These are phyloP conservation scores for Violaceomyces palustris DNA, from an alignment of 1,284 basidiomycete species.

Conservation along the genomic window DNA sequence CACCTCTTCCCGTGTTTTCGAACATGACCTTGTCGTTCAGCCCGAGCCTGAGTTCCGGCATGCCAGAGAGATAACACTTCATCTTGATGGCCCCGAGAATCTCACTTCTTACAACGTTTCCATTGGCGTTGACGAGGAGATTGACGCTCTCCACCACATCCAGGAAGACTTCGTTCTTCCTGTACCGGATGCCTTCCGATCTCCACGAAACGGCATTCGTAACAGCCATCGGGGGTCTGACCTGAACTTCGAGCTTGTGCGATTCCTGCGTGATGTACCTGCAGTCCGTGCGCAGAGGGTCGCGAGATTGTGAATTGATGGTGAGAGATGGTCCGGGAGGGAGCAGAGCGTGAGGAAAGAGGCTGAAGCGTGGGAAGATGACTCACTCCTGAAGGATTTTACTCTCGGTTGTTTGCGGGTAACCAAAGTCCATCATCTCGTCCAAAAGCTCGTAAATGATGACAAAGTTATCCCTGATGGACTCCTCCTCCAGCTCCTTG, in stretches of 20 bases:
- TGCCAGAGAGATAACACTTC: conserved; percentile 98
- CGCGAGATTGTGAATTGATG: too few species aligned
- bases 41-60: conserved; percentile 93
- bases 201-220: conserved; percentile 99
- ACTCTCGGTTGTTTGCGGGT: conserved; percentile 97
- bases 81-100: conserved; percentile 97
- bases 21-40: conserved; percentile 99
- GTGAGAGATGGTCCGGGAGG: conserved; percentile 58
- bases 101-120: conserved; percentile 94
- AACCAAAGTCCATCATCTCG: conserved; percentile 99
- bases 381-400: conserved; percentile 97
- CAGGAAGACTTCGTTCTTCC: conserved; percentile 99
- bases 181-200: conserved; percentile 92
- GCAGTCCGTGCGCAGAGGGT: conserved; percentile 3
- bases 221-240: conserved; percentile 89
- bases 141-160: conserved; percentile 98
- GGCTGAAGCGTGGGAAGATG: too few species aligned
- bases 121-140: conserved; percentile 89
- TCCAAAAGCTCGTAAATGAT: conserved; percentile 91
- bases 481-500: conserved; percentile 98
- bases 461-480: conserved; percentile 96
- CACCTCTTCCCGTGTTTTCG: conserved; percentile 88
- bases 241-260: conserved; percentile 96
- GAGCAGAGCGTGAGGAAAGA: conserved; percentile 71
- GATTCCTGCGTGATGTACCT: conserved; percentile 99